Base-by-base conservation (phyloP, 2,329 filamentous ascomycete genomes). In the Alternaria tenuissima region DNA sequence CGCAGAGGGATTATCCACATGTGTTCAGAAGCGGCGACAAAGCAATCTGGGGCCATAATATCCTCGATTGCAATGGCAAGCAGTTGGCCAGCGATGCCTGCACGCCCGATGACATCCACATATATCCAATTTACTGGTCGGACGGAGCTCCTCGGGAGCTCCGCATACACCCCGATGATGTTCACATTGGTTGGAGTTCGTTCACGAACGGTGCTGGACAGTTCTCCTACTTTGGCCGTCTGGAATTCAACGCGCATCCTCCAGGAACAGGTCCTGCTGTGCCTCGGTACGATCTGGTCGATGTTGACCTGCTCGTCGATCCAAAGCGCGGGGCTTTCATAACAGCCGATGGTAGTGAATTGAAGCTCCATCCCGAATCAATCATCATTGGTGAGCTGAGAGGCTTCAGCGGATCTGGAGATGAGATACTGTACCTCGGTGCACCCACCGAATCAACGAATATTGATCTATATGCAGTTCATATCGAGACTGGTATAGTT, bases 81-180 rank as follows among this genome's bases (percentile, higher is more conserved):
- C 52, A 64, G 24, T 67, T 84, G 3, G 46, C 67, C 2, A 79
- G 76, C 56, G 72, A 76, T 4, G 68, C 72, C 4, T 83, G 80
- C 55, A 80, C 75, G 0, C 76, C 79, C 0, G 68, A 81, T 7
- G 66, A 70, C 3, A 75, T 71, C 0, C 67, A 72, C 41, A 80
- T 83, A 24, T 81, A 82, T 55, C 79, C 81, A 0, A 77, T 83
- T 34, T 74, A 76, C 20, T 81, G 79, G 77, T 76, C 76, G 26
- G 59, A 78, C 5, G 79, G 78, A 0, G 52, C 42, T 4, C 71
- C 79, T 1, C 77, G 82, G 4, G 83, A 84, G 63, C 64, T 84
- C 26, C 81, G 81, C 14, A 57, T 84, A 7, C 81, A 84, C 59
- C 81, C 82, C 0, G 82, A 84, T 38, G 70, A 82, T 38, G 64